Evolutionary conservation across 2,329 filamentous ascomycete genomes (phyloP), one percentile per base, ranked within the genome.

Genomic region (Juglanconis juglandina): DNA sequence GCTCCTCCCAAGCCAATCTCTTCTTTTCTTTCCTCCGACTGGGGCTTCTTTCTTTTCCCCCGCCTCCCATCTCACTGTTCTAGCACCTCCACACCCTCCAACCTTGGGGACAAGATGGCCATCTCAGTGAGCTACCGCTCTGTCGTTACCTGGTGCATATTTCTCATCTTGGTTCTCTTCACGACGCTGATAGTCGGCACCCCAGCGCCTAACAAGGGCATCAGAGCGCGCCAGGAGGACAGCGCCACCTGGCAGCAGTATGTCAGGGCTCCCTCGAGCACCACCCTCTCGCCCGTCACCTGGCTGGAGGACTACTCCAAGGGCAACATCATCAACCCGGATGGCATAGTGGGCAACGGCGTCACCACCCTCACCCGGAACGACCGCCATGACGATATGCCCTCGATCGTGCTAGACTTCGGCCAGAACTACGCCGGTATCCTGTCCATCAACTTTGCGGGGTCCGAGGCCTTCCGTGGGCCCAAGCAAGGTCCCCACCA

Each of bases 321-420:
- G 8, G 78, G 78, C 17, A 69, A 74, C 46, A 71, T 81, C 32
- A 69, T 66, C 4, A 76, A 79, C 63, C 66, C 75, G 1, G 66
- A 71, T 5, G 73, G 71, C 0, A 63, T 80, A 4, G 58, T 73
- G 13, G 62, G 68, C 5, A 66, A 65, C 4, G 61, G 62, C 13
- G 57, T 70, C 4, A 74, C 75, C 1, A 66, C 75, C 0, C 67
- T 80, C 41, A 69, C 58, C 3, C 70, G 72, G 5, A 32, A n/a
- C 1, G 50, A 50, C 0, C n/a, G 53, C 3, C 50, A 57, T 4
- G 61, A 67, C 5, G 64, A 68, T 4, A 58, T 67, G 0, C 77
- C 79, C 1, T 70, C 70, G 1, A 65, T 82, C 8, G 75, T 81
- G 13, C 64, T 82, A n/a, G 80, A 82, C 64, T 82, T 81, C 66